Conservation (phyloP, 768 basidiomycete genomes). For the Lactifluus volemus region DNA sequence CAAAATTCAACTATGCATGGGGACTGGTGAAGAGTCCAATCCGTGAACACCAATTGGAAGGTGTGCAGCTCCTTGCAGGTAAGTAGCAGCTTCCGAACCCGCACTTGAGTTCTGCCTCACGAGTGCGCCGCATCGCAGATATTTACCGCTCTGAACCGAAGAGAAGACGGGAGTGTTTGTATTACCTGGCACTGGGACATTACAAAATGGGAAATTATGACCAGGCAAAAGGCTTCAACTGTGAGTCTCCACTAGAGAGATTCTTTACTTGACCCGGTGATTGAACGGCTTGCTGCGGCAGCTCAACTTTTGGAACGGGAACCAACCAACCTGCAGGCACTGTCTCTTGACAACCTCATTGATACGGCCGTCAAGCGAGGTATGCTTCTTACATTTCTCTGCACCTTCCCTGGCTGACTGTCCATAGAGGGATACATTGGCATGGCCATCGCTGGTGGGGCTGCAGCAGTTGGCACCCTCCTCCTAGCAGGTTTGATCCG, state of each 20-base stretch:
- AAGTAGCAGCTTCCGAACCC: slow-evolving; percentile 22
- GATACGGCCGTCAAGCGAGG: slow-evolving; percentile 80
- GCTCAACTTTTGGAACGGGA: slow-evolving; percentile 86
- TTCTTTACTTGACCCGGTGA: not conserved
- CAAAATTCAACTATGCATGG: slow-evolving; percentile 98
- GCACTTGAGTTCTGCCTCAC: not conserved
- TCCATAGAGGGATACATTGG: slow-evolving; percentile 91
- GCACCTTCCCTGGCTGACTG: not conserved
- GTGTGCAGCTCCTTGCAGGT: slow-evolving; percentile 86
- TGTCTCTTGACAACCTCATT: slow-evolving; percentile 76
- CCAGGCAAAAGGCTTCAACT: slow-evolving; percentile 87
- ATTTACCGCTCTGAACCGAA: slow-evolving; percentile 84
- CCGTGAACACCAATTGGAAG: slow-evolving; percentile 82
- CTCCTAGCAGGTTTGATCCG: slow-evolving; percentile 71
- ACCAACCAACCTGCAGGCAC: slow-evolving; percentile 87
- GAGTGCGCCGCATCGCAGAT: slow-evolving; percentile 38
- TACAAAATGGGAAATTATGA: slow-evolving; percentile 96
- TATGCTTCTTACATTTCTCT: slow-evolving; percentile 27
- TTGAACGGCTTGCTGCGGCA: slow-evolving; percentile 25
- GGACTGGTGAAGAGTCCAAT: slow-evolving; percentile 88
- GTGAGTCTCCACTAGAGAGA: slow-evolving; percentile 37
- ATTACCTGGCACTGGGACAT: slow-evolving; percentile 92
- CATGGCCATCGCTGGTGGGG: slow-evolving; percentile 90
- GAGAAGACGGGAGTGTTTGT: slow-evolving; percentile 88
- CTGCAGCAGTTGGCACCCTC: slow-evolving; percentile 74